Conservation (phyloP, 225 moss, liverwort and hornwort genomes). For the Pseudoscleropodium purum region DNA sequence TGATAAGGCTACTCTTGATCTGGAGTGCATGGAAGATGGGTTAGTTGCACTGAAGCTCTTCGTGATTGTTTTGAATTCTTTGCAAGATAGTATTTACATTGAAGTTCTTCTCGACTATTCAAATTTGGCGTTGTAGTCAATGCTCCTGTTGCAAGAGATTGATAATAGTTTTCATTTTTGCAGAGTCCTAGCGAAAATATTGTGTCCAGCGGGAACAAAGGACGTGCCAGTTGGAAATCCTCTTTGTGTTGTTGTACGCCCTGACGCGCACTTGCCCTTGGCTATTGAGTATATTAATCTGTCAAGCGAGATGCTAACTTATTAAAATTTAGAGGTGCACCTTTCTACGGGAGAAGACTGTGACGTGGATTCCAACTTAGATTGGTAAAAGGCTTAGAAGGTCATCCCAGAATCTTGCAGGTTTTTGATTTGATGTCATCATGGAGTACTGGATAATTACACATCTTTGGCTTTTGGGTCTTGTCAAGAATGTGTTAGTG, state of each 20-base stretch:
- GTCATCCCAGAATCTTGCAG: not conserved
- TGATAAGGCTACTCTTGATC: constrained; percentile 92
- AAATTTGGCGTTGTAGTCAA: not conserved
- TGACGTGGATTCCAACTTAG: not conserved
- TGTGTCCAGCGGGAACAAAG: constrained; percentile 73
- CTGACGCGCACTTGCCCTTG: not conserved
- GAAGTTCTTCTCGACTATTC: not conserved
- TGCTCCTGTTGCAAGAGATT: not conserved
- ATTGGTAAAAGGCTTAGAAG: not conserved
- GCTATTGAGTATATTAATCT: not conserved
- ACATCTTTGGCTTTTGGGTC: not conserved
- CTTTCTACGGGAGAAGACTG: not conserved
- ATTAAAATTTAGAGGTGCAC: not conserved
- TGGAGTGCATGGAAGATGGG: constrained; percentile 98
- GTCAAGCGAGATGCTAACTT: not conserved
- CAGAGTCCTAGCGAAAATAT: constrained; percentile 85
- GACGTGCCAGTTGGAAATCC: constrained; percentile 80
- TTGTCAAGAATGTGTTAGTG: not conserved
- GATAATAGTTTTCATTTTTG: not conserved
- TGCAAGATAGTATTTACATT: not conserved
- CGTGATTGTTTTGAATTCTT: not conserved
- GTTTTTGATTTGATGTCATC: not conserved
- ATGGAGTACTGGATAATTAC: not conserved
- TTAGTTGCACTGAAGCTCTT: constrained; percentile 14
- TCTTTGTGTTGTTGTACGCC: constrained; percentile 78